These are phyloP conservation scores for Cyathus pygmaeus DNA, from an alignment of 1,284 basidiomycete genomes.

Conservation along the genomic window DNA sequence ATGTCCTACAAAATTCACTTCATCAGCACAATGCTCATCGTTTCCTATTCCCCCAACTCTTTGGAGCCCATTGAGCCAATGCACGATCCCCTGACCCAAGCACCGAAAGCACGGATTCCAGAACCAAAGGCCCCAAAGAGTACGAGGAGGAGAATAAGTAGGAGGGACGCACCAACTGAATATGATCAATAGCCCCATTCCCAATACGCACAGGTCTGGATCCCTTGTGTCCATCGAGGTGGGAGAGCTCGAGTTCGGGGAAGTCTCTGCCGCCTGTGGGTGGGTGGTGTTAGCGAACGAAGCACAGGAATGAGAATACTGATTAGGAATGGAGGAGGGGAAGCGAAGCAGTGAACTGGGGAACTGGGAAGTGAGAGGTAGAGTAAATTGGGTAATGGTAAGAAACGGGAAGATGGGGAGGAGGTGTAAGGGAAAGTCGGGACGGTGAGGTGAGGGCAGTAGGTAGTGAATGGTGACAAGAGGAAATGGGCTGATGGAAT, in stretches of 20 bases:
- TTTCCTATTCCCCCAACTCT: too few relatives aligned
- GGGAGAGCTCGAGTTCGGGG: conserved; percentile 83
- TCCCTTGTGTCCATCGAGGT: conserved; percentile 88
- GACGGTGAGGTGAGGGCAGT: too few relatives aligned
- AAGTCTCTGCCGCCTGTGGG: conserved; percentile 80
- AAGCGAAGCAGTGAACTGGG: neutral
- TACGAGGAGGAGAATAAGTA: neutral
- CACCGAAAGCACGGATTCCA: too few relatives aligned
- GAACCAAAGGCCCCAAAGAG: too few relatives aligned
- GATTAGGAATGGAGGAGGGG: conserved; percentile 1
- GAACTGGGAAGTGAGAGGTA: too few relatives aligned
- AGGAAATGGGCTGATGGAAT: too few relatives aligned
- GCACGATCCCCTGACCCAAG: too few relatives aligned
- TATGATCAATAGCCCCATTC: conserved; percentile 89
- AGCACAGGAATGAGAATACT: neutral
- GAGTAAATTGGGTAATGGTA: too few relatives aligned
- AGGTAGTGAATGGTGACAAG: too few relatives aligned
- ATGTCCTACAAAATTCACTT: conserved; percentile 71
- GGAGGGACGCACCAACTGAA: conserved; percentile 74
- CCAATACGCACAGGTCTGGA: conserved; percentile 86
- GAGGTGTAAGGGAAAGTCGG: too few relatives aligned
- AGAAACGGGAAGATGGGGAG: too few relatives aligned
- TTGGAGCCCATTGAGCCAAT: too few relatives aligned
- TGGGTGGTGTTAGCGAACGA: neutral
- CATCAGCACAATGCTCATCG: neutral